A percentile compares a stretch with the other conserved stretches of the same genome.
Evolutionary conservation across 164 flowering plant species (phyloP).

Genomic region (Dillenia suffruticosa): DNA sequence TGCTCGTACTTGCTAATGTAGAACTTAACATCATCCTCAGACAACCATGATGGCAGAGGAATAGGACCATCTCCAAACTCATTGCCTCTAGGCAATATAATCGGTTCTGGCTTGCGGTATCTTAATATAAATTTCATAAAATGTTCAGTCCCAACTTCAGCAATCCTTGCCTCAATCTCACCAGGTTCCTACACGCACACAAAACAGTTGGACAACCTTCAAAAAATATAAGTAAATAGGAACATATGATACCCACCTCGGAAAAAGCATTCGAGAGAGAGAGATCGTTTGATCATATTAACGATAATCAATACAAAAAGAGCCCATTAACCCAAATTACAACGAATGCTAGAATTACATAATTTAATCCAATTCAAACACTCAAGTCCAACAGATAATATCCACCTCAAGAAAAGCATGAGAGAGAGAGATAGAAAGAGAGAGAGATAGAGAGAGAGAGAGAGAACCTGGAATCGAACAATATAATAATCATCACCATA

Average conservation of each 20-base stretch:
- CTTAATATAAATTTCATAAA: constrained; percentile 9
- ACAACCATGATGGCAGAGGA: constrained; percentile 17
- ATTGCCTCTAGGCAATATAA: constrained; percentile 13
- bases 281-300: no score
- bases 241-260: no score
- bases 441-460: not conserved
- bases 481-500: constrained; percentile 76
- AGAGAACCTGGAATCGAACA: constrained; percentile 67
- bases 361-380: no score
- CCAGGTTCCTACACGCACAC: constrained; percentile 32
- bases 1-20: constrained; percentile 17
- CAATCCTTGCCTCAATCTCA: constrained; percentile 19
- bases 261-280: no score
- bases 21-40: constrained; percentile 18
- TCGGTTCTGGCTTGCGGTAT: constrained; percentile 17
- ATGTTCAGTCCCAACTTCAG: constrained; percentile 8
- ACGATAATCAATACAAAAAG: no score
- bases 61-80: constrained; percentile 5
- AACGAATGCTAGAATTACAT: no score
- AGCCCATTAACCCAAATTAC: no score
- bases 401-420: no score
- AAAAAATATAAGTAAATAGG: no score
- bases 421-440: not conserved
- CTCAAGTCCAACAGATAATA: no score
- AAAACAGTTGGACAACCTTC: no score